A percentile compares a stretch with the other conserved stretches of the same genome.
Evolutionary conservation across 768 basidiomycete species (phyloP).

Genomic region (Mycena vitilis): DNA sequence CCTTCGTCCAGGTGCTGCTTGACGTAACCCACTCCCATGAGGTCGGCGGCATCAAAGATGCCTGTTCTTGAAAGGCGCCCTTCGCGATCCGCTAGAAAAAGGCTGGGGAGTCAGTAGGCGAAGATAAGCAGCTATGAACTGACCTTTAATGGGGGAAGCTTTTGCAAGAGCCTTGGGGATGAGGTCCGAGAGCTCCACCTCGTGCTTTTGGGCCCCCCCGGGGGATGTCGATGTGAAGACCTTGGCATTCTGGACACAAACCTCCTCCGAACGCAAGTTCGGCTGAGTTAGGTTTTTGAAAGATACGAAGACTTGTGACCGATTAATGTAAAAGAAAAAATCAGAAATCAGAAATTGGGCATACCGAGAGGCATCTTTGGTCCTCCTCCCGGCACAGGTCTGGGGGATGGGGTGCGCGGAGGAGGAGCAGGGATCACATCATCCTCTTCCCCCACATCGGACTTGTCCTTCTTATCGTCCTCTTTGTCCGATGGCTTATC

Average conservation of each 20-base stretch:
- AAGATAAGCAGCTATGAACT: too few relatives aligned
- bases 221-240: background rate
- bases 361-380: too few relatives aligned
- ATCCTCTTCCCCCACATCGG: too few relatives aligned
- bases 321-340: background rate
- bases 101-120: too few relatives aligned
- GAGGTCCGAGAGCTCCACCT: background rate
- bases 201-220: background rate
- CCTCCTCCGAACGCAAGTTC: background rate
- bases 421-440: too few relatives aligned
- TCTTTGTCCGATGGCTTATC: too few relatives aligned
- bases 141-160: background rate
- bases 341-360: background rate
- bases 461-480: too few relatives aligned
- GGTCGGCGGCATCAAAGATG: background rate
- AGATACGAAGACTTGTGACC: background rate
- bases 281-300: background rate
- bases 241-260: background rate
- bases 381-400: too few relatives aligned
- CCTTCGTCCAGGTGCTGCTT: background rate
- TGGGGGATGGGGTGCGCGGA: background rate
- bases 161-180: background rate
- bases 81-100: too few relatives aligned
- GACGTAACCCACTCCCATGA: background rate
- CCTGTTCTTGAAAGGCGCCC: background rate